Conservation (phyloP, 202 grass and related monocot species). For the Panicum virgatum region DNA sequence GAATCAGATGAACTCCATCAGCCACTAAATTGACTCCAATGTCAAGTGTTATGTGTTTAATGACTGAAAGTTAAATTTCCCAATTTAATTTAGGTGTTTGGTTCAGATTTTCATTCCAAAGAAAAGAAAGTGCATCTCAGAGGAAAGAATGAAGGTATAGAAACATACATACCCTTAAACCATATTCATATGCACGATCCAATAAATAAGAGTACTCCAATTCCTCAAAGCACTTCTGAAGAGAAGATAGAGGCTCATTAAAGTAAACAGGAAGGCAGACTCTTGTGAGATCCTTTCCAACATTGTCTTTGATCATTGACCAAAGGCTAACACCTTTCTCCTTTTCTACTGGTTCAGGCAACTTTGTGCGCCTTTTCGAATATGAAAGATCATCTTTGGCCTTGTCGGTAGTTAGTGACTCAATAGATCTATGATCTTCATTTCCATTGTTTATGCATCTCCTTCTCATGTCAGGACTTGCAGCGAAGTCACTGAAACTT, state of each 20-base stretch:
- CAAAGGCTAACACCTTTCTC: constrained; percentile 83
- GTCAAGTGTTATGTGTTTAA: constrained; percentile 20
- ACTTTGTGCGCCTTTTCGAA: constrained; percentile 50
- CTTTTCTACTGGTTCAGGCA: constrained; percentile 74
- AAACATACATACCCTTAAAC: constrained; percentile 62
- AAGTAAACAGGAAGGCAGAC: constrained; percentile 89
- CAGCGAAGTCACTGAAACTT: constrained; percentile 53
- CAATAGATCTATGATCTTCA: constrained; percentile 32
- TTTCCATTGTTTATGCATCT: constrained; percentile 35
- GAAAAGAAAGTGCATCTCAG: not conserved
- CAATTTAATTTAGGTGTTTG: not conserved
- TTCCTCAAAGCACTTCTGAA: constrained; percentile 87
- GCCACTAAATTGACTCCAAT: not conserved
- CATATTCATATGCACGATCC: constrained; percentile 74
- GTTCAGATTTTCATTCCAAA: not conserved
- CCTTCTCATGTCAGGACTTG: constrained; percentile 43
- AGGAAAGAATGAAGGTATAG: constrained; percentile 17
- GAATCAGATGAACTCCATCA: not conserved
- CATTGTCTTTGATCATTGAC: constrained; percentile 93
- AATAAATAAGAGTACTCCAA: constrained; percentile 78
- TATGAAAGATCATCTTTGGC: constrained; percentile 36
- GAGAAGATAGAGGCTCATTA: constrained; percentile 75
- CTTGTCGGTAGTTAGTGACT: constrained; percentile 32
- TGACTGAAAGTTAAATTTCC: not conserved
- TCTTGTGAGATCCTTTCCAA: constrained; percentile 85